Conservation (phyloP, 305 asterid species). For the Coffea humblotiana region DNA sequence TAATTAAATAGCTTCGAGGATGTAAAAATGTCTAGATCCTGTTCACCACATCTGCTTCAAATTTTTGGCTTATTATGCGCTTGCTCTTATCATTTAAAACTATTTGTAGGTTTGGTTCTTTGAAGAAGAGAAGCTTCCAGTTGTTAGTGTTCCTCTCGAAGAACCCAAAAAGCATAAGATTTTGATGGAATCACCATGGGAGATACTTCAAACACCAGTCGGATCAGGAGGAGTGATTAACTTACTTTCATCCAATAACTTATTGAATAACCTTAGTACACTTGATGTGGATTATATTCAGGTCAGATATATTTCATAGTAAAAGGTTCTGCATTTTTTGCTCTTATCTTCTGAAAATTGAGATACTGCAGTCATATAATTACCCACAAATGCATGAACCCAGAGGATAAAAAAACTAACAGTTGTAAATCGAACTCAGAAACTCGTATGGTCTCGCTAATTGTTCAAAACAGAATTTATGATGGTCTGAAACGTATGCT, state of each 20-base stretch:
- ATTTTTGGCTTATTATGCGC: background rate
- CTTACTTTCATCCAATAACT: constrained; percentile 66
- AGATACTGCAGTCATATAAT: background rate
- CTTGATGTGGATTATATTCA: constrained; percentile 75
- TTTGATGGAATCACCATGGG: constrained; percentile 96
- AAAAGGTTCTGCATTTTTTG: too few species aligned
- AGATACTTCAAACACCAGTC: constrained; percentile 71
- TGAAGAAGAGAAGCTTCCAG: constrained; percentile 92
- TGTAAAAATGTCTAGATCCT: background rate
- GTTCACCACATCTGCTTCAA: too few species aligned
- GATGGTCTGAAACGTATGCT: too few species aligned
- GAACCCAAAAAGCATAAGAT: constrained; percentile 62
- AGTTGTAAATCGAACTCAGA: background rate
- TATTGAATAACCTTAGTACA: constrained; percentile 55
- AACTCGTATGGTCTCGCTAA: background rate
- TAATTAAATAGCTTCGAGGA: background rate
- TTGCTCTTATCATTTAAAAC: constrained; percentile 6
- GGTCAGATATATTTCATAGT: constrained; percentile 39
- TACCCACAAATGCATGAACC: background rate
- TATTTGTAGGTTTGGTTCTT: constrained; percentile 72
- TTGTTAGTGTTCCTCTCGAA: constrained; percentile 48
- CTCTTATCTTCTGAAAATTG: too few species aligned
- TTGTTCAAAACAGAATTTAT: too few species aligned
- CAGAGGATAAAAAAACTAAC: background rate
- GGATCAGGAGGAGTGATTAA: constrained; percentile 82